phyloP scores from a whole-genome alignment of 306 rosid genomes.

The Lagenaria siceraria region DNA sequence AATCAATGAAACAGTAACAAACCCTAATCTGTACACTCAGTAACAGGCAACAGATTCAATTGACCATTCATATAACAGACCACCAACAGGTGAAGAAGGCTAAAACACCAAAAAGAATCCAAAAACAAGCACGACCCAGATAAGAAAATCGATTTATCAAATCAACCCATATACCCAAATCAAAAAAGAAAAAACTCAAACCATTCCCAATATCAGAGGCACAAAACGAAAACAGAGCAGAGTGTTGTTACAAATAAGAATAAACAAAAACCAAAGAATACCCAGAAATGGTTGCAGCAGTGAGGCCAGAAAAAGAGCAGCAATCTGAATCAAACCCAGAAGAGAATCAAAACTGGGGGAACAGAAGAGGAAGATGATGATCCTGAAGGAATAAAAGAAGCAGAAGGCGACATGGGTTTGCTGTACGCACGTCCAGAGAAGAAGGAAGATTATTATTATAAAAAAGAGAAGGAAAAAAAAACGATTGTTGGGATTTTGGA shows the following conservation, averaged over 20 bases:
- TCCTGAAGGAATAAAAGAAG: neutral
- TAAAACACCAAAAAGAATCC: neutral
- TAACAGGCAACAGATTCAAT: neutral
- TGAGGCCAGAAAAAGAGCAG: neutral
- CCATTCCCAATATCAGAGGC: neutral
- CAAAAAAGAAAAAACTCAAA: neutral
- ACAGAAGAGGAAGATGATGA: neutral
- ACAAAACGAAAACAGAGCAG: conserved; percentile 1
- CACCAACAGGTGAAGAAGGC: neutral
- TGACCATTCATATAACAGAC: neutral
- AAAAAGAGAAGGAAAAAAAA: neutral
- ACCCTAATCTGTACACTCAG: conserved; percentile 1
- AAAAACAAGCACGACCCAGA: neutral
- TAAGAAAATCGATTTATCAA: neutral
- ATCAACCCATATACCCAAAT: neutral
- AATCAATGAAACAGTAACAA: neutral
- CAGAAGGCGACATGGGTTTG: neutral
- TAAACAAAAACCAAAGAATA: neutral
- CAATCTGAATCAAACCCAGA: neutral
- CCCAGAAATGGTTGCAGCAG: neutral
- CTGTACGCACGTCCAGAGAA: conserved; percentile 1
- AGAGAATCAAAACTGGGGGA: neutral
- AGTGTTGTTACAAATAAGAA: neutral
- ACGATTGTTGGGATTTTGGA: neutral
- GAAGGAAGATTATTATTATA: neutral